Base-by-base conservation (phyloP, 768 basidiomycete genomes). In the Phallus indusiatus region DNA sequence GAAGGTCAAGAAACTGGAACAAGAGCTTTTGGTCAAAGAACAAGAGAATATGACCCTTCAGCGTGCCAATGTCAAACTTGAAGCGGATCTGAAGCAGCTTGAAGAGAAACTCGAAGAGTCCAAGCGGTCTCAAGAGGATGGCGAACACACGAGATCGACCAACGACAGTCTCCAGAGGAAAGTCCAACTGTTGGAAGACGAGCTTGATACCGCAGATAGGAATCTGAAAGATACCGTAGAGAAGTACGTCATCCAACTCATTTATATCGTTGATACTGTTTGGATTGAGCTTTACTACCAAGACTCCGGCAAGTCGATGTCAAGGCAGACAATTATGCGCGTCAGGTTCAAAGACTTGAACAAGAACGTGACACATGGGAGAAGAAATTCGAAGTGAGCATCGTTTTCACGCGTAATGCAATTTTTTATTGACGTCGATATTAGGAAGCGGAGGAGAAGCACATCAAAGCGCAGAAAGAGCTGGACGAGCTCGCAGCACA, bases 271-370 rank as follows among this genome's bases (percentile, higher is more conserved):
- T 28, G 28, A 28, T 28, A 7, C 4, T 28, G 50, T 55, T 53
- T 53, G 21, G 10, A 57, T 59, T 53, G 11, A 28, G 49, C 53
- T 59, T 64, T 21, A n/a, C 37, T 53, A 37, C 54, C 47, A 66
- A 98, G 95, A 73, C 79, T 99, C 66, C 80, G 95, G 62, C 91
- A 95, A 69, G 93, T 95, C 59, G 96, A 99, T 69, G 88, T 98
- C 73, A 99, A 97, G 77, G 95, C 95, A 10, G 96, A 99, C 72
- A 93, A 98, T 75, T 96, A 91, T 70, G 95, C 97, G 74, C 84
- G 94, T 53, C 90, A 94, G 69, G 85, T 96, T 18, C 78, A 83
- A 64, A 82, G 89, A 48, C 76, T 82, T 52, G 94, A 97, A 70
- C 84, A 89, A 68, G 96, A 99, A 72, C 85, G 94, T 54, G 95